Evolutionary conservation across 2,329 filamentous ascomycete genomes (phyloP).

Genomic region (Diaporthe destruens): DNA sequence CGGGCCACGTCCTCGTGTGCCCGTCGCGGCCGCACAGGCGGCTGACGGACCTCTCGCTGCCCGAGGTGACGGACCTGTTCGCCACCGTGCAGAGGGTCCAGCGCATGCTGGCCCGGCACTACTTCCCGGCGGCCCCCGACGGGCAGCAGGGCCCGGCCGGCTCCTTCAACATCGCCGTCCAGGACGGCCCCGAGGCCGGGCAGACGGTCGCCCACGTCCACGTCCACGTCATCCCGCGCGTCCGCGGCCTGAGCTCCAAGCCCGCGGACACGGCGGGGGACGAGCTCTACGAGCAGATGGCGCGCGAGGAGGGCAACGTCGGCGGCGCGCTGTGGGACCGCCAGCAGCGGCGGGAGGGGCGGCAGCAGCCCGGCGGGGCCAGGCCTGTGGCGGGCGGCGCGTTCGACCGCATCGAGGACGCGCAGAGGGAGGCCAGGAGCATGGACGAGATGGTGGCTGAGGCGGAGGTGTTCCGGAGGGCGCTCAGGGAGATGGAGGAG

Average conservation of each 20-base stretch:
- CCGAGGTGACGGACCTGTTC: slow-evolving; percentile 86
- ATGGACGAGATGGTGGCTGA: slow-evolving; percentile 84
- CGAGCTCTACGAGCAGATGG: slow-evolving; percentile 85
- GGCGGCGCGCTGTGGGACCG: slow-evolving; percentile 75
- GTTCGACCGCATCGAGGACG: slow-evolving; percentile 80
- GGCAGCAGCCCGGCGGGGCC: slow-evolving; percentile 37
- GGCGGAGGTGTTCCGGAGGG: slow-evolving; percentile 73
- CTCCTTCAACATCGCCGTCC: slow-evolving; percentile 93
- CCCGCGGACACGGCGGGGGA: slow-evolving; percentile 63
- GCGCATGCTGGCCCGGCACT: slow-evolving; percentile 74
- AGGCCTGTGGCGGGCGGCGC: slow-evolving; percentile 64
- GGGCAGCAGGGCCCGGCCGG: slow-evolving; percentile 52
- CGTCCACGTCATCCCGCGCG: slow-evolving; percentile 88
- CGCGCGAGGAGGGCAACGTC: slow-evolving; percentile 87
- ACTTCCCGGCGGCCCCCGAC: slow-evolving; percentile 55
- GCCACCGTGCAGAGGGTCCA: slow-evolving; percentile 86
- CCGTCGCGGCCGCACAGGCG: slow-evolving; percentile 77
- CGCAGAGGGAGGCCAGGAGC: slow-evolving; percentile 73
- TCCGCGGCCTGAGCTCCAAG: slow-evolving; percentile 64
- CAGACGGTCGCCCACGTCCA: slow-evolving; percentile 96
- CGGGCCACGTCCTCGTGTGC: slow-evolving; percentile 92
- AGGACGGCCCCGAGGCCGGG: slow-evolving; percentile 90
- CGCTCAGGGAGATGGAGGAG: slow-evolving; percentile 59
- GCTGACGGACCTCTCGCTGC: slow-evolving; percentile 77
- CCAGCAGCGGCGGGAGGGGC: slow-evolving; percentile 24